Percentiles rank a stretch among this genome's conserved stretches.
Conservation (phyloP, 768 basidiomycete genomes). For the Tulasnella sp. region DNA sequence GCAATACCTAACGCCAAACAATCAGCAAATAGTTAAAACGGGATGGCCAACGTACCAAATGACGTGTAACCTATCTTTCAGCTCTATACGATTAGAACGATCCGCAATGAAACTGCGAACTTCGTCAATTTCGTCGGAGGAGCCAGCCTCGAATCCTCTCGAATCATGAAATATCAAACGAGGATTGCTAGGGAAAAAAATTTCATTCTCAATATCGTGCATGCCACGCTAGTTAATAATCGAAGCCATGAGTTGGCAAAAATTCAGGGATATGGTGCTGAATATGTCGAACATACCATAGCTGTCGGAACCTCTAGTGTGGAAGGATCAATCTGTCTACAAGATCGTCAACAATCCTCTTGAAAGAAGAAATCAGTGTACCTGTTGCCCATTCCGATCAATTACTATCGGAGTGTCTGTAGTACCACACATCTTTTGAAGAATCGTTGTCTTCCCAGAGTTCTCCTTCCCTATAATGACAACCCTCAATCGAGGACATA, state of each 20-base stretch:
- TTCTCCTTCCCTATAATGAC: background rate
- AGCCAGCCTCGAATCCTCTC: slow-evolving; percentile 30
- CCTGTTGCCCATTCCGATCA: background rate
- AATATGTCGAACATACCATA: too few relatives aligned
- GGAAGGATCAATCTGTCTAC: background rate
- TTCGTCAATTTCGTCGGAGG: slow-evolving; percentile 22
- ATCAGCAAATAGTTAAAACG: background rate
- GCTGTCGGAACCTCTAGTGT: background rate
- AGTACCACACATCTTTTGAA: background rate
- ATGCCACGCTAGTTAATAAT: slow-evolving; percentile 23
- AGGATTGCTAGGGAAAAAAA: slow-evolving; percentile 25
- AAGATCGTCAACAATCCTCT: background rate
- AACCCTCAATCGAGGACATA: background rate
- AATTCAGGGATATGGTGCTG: background rate
- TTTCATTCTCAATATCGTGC: slow-evolving; percentile 26
- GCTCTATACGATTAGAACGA: background rate
- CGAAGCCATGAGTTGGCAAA: background rate
- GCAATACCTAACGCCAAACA: slow-evolving; percentile 19
- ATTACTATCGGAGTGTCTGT: background rate
- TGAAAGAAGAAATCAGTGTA: background rate
- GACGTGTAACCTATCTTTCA: background rate
- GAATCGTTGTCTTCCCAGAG: background rate
- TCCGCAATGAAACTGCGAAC: slow-evolving; percentile 26
- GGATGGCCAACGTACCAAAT: background rate
- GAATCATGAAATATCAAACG: slow-evolving; percentile 34